Percentiles rank a stretch among this genome's conserved stretches.
These are phyloP conservation scores for Exidia glandulosa DNA, from an alignment of 768 basidiomycete genomes.

Conservation along the genomic window DNA sequence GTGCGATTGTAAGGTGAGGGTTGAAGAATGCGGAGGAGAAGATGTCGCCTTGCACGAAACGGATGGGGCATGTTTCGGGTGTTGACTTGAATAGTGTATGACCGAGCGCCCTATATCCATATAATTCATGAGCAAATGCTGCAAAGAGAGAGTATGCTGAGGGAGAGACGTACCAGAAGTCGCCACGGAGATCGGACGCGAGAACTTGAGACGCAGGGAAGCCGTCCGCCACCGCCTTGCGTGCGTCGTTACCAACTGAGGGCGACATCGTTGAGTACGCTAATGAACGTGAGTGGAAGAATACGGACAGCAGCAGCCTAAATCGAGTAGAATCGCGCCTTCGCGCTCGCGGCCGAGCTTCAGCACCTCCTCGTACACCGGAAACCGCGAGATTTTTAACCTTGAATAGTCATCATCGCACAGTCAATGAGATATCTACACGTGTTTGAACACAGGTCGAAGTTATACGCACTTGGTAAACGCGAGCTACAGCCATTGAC, in stretches of 20 bases:
- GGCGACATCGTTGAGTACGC: not conserved
- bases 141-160: no score
- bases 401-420: no score
- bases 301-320: not conserved
- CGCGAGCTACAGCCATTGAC: no score
- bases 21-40: not conserved
- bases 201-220: constrained; percentile 3
- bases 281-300: not conserved
- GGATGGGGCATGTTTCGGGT: no score
- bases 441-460: no score
- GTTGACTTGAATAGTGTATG: no score
- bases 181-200: constrained; percentile 2
- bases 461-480: no score
- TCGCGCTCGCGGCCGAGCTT: not conserved
- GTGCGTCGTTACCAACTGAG: constrained; percentile 2
- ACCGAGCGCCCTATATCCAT: no score
- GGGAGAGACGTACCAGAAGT: no score
- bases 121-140: no score
- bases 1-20: not conserved
- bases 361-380: not conserved
- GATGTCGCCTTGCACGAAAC: no score
- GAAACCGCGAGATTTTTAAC: not conserved
- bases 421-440: no score
- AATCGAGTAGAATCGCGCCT: not conserved
- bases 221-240: constrained; percentile 5